A percentile compares a stretch with the other conserved stretches of the same genome.
These are phyloP conservation scores for Pyrus pyrifolia DNA, from an alignment of 306 rosid species.

Conservation along the genomic window DNA sequence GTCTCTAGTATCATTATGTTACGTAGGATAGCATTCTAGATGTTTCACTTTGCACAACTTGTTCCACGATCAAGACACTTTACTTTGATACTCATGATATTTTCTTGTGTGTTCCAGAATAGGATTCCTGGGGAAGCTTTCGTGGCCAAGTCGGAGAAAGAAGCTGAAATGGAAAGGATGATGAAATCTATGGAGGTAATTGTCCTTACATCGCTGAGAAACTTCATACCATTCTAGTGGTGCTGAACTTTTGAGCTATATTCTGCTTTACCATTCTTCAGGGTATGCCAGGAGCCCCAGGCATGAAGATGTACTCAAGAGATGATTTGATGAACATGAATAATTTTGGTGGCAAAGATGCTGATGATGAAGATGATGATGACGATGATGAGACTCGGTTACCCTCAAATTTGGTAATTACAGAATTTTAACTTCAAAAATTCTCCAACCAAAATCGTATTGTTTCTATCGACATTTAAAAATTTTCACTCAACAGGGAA, in stretches of 20 bases:
- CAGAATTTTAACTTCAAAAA: not conserved
- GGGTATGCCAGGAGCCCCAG: slow-evolving; percentile 99
- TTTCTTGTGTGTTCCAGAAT: slow-evolving; percentile 38
- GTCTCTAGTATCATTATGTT: not conserved
- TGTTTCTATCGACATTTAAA: not conserved
- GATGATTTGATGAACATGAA: slow-evolving; percentile 86
- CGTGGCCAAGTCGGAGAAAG: slow-evolving; percentile 74
- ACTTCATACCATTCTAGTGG: not conserved
- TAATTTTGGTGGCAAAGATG: slow-evolving; percentile 52
- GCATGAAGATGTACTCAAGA: slow-evolving; percentile 93
- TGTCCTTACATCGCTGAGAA: not conserved
- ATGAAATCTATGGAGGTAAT: slow-evolving; percentile 92
- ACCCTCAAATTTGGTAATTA: slow-evolving; percentile 66
- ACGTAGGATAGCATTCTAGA: not conserved
- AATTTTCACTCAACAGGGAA: slow-evolving; percentile 45
- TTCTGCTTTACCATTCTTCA: slow-evolving; percentile 27
- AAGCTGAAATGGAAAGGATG: slow-evolving; percentile 91
- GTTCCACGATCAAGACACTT: not conserved
- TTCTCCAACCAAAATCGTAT: not conserved
- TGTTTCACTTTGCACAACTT: not conserved
- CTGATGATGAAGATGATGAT: slow-evolving; percentile 60
- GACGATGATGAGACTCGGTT: slow-evolving; percentile 38
- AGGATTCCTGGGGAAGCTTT: slow-evolving; percentile 87
- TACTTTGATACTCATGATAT: not conserved
- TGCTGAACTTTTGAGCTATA: not conserved